Percentiles rank a stretch among this genome's conserved stretches.
Conservation (phyloP, 1,284 basidiomycete species). For the Rugosomyces carneus region DNA sequence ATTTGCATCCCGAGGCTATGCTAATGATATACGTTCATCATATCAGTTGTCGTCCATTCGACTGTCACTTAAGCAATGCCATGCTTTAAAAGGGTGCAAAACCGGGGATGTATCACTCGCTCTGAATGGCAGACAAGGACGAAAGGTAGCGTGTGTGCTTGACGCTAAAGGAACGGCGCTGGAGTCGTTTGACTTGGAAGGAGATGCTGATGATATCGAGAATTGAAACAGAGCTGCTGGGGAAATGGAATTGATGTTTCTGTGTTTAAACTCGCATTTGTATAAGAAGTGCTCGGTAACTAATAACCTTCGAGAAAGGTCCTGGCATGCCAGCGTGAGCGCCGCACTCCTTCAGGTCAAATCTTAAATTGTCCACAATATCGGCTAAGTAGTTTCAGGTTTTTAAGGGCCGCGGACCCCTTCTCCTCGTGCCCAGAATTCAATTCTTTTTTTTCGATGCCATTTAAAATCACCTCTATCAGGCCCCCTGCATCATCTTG, state of each 20-base stretch:
- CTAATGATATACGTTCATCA: slow-evolving; percentile 21
- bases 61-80: slow-evolving; percentile 52
- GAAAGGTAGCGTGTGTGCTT: slow-evolving; percentile 69
- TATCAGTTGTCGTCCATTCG: slow-evolving; percentile 41
- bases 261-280: slow-evolving; percentile 22
- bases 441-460: slow-evolving; percentile 57
- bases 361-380: slow-evolving; percentile 43
- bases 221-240: slow-evolving; percentile 14
- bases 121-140: slow-evolving; percentile 66
- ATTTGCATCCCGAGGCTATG: slow-evolving; percentile 26
- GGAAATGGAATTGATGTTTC: slow-evolving; percentile 3
- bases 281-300: slow-evolving; percentile 26
- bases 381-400: slow-evolving; percentile 36
- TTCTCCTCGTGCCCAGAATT: slow-evolving; percentile 60
- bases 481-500: slow-evolving; percentile 22
- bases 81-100: slow-evolving; percentile 46
- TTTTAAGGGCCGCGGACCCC: slow-evolving; percentile 45
- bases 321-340: slow-evolving; percentile 33
- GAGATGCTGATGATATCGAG: slow-evolving; percentile 34
- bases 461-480: slow-evolving; percentile 41
- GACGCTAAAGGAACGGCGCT: slow-evolving; percentile 52
- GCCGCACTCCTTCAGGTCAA: slow-evolving; percentile 36
- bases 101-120: slow-evolving; percentile 52
- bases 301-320: slow-evolving; percentile 35
- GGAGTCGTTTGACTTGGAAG: slow-evolving; percentile 76